Percentiles rank a stretch among this genome's conserved stretches.
These are phyloP conservation scores for Pseudisothecium myosuroides DNA, from an alignment of 225 moss, liverwort and hornwort species.

Conservation along the genomic window DNA sequence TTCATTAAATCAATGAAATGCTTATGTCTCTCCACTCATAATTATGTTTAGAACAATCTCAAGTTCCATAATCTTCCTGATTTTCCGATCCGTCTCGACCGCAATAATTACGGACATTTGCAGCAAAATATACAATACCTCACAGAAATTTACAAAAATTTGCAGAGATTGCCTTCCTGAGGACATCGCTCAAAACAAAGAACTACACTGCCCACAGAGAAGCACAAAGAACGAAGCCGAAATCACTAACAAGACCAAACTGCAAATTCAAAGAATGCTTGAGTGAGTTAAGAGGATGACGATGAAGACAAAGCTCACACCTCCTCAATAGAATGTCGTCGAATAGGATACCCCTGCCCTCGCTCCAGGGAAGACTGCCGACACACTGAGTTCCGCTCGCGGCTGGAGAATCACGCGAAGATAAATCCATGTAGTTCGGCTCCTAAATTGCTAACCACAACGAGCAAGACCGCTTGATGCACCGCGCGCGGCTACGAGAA, in stretches of 20 bases:
- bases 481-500: background rate
- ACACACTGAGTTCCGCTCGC: background rate
- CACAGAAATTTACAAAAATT: background rate
- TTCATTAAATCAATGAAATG: conserved; percentile 58
- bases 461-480: too few species aligned
- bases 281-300: background rate
- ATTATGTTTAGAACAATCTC: conserved; percentile 25
- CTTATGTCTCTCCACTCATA: conserved; percentile 55
- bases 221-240: background rate
- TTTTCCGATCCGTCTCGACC: conserved; percentile 36
- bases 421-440: background rate
- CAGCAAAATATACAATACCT: background rate
- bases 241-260: background rate
- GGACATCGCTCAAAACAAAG: conserved; percentile 22
- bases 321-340: background rate
- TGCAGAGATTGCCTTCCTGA: conserved; percentile 37
- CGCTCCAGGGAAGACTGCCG: background rate
- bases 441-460: background rate
- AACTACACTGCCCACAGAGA: background rate
- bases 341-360: background rate
- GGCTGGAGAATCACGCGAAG: background rate
- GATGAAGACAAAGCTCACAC: background rate
- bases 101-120: background rate
- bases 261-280: background rate
- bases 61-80: conserved; percentile 45